phyloP scores from a whole-genome alignment of 208 protist genomes.

The Leishmania turanica region DNA sequence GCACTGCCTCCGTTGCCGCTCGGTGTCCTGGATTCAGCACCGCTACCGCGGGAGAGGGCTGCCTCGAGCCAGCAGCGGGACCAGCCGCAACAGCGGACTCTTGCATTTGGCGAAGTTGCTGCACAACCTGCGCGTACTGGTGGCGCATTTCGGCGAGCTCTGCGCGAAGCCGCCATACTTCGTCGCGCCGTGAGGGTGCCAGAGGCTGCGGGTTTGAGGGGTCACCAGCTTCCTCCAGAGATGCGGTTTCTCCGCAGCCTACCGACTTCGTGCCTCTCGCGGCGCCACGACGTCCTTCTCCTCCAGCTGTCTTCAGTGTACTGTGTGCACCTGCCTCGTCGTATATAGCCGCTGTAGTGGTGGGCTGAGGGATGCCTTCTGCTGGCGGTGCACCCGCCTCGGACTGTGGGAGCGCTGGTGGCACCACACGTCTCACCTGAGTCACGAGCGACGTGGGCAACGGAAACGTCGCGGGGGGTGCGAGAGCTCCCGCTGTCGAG shows the following conservation, averaged over 20 bases:
- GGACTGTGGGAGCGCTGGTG: not conserved
- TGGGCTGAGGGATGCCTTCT: too few relatives aligned
- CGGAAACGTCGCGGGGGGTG: not conserved
- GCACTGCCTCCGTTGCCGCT: not conserved
- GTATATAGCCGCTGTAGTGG: not conserved
- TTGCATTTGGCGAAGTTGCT: slow-evolving; percentile 24
- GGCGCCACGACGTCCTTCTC: not conserved
- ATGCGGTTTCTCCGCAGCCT: not conserved
- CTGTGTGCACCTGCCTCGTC: not conserved
- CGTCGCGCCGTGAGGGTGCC: not conserved
- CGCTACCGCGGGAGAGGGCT: not conserved
- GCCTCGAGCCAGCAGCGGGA: not conserved
- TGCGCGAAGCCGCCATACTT: slow-evolving; percentile 22
- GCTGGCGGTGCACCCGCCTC: not conserved
- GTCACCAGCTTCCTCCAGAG: not conserved
- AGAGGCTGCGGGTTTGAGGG: not conserved
- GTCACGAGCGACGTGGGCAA: not conserved
- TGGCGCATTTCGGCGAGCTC: slow-evolving; percentile 25
- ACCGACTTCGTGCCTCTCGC: not conserved
- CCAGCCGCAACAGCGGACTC: not conserved
- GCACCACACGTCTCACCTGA: not conserved
- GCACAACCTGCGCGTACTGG: slow-evolving; percentile 21
- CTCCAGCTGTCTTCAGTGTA: not conserved
- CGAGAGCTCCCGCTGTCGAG: not conserved
- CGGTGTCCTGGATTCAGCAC: not conserved